Conservation (phyloP, 1,139 yeast species). For the Geotrichum citri-aurantii region DNA sequence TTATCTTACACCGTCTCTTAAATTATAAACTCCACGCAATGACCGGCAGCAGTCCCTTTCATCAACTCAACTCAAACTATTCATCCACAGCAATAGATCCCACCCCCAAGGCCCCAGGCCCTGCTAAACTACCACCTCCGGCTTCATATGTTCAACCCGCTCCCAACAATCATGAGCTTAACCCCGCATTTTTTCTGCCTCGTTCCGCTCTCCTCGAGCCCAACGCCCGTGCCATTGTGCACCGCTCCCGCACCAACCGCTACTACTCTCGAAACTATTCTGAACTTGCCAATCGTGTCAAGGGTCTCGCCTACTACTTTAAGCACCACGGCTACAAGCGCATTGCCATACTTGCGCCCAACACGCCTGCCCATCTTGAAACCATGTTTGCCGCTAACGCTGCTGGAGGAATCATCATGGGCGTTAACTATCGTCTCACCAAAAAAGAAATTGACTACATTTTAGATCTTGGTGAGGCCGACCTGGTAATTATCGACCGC, state of each 20-base stretch:
- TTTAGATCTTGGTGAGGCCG: constrained; percentile 34
- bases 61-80: neutral
- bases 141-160: constrained; percentile 8
- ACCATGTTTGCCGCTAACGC: constrained; percentile 36
- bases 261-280: constrained; percentile 30
- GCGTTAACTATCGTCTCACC: constrained; percentile 36
- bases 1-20: too few species aligned
- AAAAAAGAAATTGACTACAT: constrained; percentile 34
- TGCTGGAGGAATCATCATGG: constrained; percentile 35
- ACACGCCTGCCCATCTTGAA: constrained; percentile 39
- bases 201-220: constrained; percentile 38
- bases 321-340: constrained; percentile 28
- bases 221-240: constrained; percentile 34
- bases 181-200: constrained; percentile 37
- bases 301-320: constrained; percentile 33
- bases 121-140: neutral
- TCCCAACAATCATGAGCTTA: constrained; percentile 32
- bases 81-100: neutral
- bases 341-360: constrained; percentile 36
- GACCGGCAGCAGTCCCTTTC: neutral
- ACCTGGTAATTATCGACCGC: constrained; percentile 34
- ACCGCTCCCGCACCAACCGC: constrained; percentile 28
- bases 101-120: neutral
- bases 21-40: neutral
- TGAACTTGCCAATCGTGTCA: constrained; percentile 32